Conservation (phyloP, 495 filamentous ascomycete genomes). For the Aspergillus cristatus region DNA sequence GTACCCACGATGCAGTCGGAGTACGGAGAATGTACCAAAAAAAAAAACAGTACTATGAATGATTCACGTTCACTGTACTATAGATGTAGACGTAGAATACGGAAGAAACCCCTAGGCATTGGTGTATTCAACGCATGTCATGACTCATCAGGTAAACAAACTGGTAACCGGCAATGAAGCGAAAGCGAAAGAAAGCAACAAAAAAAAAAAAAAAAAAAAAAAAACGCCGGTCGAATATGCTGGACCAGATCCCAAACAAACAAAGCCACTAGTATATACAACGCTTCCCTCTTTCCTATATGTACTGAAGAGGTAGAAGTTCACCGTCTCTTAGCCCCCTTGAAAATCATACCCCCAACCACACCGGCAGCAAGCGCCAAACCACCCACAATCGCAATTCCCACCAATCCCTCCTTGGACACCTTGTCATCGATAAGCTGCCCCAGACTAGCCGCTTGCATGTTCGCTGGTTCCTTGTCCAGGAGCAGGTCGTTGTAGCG, state of each 20-base stretch:
- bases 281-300: too few species aligned
- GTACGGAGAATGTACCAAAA: too few species aligned
- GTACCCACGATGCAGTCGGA: too few species aligned
- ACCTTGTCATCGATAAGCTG: constrained; percentile 92
- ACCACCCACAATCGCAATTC: constrained; percentile 93
- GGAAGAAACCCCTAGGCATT: too few species aligned
- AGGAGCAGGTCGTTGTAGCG: constrained; percentile 88
- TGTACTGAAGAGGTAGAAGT: neutral
- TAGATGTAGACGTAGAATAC: too few species aligned
- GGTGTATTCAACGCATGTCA: too few species aligned
- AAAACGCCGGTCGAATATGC: constrained; percentile 3
- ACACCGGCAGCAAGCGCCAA: constrained; percentile 90
- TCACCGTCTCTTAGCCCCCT: constrained; percentile 52
- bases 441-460: constrained; percentile 79
- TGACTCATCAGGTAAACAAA: too few species aligned
- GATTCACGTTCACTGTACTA: too few species aligned
- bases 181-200: too few species aligned
- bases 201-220: neutral
- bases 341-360: constrained; percentile 76
- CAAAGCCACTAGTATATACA: constrained; percentile 10
- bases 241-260: constrained; percentile 1
- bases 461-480: constrained; percentile 78
- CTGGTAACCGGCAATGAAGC: too few species aligned
- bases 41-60: too few species aligned
- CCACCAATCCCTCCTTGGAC: constrained; percentile 83